Evolutionary conservation across 257 asterid species (phyloP).

Genomic region (Pogostemon cablin): DNA sequence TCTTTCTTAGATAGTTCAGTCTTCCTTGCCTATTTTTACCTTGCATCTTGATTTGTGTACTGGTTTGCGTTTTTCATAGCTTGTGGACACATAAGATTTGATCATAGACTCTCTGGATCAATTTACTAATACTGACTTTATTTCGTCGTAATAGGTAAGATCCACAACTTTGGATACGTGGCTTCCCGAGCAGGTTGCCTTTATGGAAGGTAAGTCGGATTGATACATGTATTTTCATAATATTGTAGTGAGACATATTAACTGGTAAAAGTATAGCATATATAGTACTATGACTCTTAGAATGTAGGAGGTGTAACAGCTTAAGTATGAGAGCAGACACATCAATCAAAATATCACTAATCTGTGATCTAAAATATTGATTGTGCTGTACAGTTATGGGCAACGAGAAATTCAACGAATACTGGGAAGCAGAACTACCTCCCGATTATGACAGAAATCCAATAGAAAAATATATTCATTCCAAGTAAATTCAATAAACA

Average conservation of each 20-base stretch:
- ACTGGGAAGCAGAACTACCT: conserved; percentile 82
- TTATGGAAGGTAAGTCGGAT: conserved; percentile 72
- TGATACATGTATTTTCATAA: neutral
- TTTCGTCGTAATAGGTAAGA: conserved; percentile 60
- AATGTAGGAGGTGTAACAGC: no score
- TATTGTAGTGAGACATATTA: no score
- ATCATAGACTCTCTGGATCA: neutral
- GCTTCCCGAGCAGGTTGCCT: conserved; percentile 92
- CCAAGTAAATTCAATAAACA: conserved; percentile 55
- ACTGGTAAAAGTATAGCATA: no score
- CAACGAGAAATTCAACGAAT: conserved; percentile 68
- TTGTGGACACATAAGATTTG: neutral
- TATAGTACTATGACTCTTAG: no score
- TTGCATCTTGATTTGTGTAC: neutral
- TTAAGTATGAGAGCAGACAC: neutral
- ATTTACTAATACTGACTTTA: conserved; percentile 26
- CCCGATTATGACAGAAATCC: conserved; percentile 53
- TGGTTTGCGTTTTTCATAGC: neutral
- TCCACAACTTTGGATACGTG: conserved; percentile 94
- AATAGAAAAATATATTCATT: conserved; percentile 58
- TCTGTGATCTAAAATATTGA: conserved; percentile 3
- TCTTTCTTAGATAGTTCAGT: neutral
- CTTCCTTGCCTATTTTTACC: no score
- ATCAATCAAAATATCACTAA: neutral
- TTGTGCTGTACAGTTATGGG: conserved; percentile 60